Base-by-base conservation (phyloP, 2,329 filamentous ascomycete species). In the Cyphellophora attinorum region DNA sequence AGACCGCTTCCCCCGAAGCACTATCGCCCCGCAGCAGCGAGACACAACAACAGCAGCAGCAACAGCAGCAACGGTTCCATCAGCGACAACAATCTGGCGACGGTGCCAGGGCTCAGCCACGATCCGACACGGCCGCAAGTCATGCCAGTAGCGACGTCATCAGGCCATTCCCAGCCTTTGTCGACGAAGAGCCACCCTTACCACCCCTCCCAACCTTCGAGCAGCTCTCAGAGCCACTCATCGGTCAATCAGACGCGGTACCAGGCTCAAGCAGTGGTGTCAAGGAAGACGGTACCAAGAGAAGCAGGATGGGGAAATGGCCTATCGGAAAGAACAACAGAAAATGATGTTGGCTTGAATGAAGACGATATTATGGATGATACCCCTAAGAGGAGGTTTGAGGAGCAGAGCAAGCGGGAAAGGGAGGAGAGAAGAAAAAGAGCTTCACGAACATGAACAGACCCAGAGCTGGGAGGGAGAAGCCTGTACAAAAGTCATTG, bases 381-480 rank as follows among this genome's bases (percentile, higher is more conserved):
- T 11, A 18, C 19, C 11, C 23, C 12, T 11, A 5, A 29, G 12
- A 36, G 33, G 34, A 33, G 43, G 11, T 48, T 44, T 30, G 42
- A 45, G 28, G 43, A 47, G 25, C 42, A 47, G 25, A 47, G 45
- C 15, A 40, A 41, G 34, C 35, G 42, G 27, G 45, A 46, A 37
- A 31, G 45, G 33, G 45, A 47, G 28, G 40, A 41, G 31, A 32
- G 44, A 31, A 35, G 44, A 31, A 27, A 38, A 17, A 37, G 44
- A 34, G 42, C 42, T 8, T 34, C 8, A 8, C 21, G n/a, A n/a
- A 25, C 21, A 25, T 25, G n/a, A n/a, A n/a, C n/a, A n/a, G n/a
- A n/a, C n/a, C n/a, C n/a, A n/a, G n/a, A n/a, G n/a, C n/a, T n/a
- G n/a, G n/a, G n/a, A n/a, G n/a, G n/a, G n/a, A n/a, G n/a, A n/a